Evolutionary conservation across 169 alveolate species (phyloP), one percentile per base, ranked within the genome.

Genomic region (Neospora caninum): DNA sequence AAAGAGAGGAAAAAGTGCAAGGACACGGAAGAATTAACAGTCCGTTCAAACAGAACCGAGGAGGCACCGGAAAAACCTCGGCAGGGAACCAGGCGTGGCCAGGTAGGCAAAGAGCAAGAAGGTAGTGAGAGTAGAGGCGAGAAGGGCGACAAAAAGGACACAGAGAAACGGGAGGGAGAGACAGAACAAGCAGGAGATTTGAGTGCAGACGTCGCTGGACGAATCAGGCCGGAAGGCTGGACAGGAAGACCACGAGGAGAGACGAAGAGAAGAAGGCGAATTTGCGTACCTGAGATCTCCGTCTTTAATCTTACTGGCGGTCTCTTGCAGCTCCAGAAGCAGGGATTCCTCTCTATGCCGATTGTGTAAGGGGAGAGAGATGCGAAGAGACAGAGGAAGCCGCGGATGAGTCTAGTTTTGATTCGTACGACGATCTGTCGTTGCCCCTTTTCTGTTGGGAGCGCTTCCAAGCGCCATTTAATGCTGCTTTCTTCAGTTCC

Each of bases 301-400:
- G 89, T 82, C 7, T 18, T 82, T 38, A 82, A 82, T 31, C 41
- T 82, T 9, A 29, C 67, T 0, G 89, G 89, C 34, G 89, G 89
- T 18, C 64, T 82, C 38, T 36, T 82, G 58, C 38, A 82, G 64
- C 89, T 82, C 67, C 89, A 82, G 67, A 22, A 36, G 64, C 42
- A 78, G 20, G 86, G 64, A 41, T 64, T 64, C n/a, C 73, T 64
- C 73, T 27, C 73, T 22, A 64, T 64, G 73, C 73, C 73, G 73
- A 64, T 64, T 64, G 73, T 64, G 73, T 64, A 13, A 49, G 58
- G 58, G 58, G 13, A 4, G 58, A 49, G 58, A 13, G 13, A 49
- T 7, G n/a, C n/a, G 58, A 49, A 7, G 22, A 49, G 58, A 4
- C 13, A 49, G 58, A 4, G 13, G 13, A 49, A 4, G 58, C 4